A percentile compares a stretch with the other conserved stretches of the same genome.
Evolutionary conservation across 768 basidiomycete species (phyloP).

Genomic region (Auricularia sp.): DNA sequence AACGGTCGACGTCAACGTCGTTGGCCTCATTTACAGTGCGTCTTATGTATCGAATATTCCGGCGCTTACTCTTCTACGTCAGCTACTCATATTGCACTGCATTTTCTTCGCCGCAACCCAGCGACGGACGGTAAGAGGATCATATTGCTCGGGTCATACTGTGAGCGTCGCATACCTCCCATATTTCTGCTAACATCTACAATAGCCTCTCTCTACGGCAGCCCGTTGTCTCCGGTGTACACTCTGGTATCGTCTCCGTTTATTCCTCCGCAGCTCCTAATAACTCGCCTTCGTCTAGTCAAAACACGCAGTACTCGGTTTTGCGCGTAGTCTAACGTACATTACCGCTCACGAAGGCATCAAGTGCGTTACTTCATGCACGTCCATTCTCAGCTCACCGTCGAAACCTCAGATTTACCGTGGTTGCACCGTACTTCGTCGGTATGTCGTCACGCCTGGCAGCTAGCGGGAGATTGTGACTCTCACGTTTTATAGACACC

Average conservation of each 20-base stretch:
- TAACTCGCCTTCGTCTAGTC: not conserved
- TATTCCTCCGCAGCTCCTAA: not conserved
- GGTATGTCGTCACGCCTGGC: not conserved
- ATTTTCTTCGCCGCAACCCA: not conserved
- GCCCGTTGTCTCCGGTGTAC: not conserved
- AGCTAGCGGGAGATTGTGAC: not conserved
- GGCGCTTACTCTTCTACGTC: not conserved
- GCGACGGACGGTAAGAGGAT: not conserved
- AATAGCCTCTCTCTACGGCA: not conserved
- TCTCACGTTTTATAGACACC: not conserved
- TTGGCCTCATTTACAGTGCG: conserved; percentile 3
- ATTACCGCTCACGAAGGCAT: not conserved
- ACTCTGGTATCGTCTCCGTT: not conserved
- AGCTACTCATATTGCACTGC: not conserved
- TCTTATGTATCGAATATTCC: not conserved
- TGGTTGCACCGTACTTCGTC: not conserved
- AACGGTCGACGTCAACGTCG: not conserved
- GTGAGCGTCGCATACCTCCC: not conserved
- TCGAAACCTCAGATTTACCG: not conserved
- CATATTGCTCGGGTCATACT: not conserved
- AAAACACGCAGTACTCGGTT: not conserved
- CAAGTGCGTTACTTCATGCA: not conserved
- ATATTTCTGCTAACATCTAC: not conserved
- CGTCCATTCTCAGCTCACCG: not conserved
- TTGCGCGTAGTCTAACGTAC: not conserved